phyloP scores from a whole-genome alignment of 1,284 basidiomycete genomes.

The Leccinum ponderosum region DNA sequence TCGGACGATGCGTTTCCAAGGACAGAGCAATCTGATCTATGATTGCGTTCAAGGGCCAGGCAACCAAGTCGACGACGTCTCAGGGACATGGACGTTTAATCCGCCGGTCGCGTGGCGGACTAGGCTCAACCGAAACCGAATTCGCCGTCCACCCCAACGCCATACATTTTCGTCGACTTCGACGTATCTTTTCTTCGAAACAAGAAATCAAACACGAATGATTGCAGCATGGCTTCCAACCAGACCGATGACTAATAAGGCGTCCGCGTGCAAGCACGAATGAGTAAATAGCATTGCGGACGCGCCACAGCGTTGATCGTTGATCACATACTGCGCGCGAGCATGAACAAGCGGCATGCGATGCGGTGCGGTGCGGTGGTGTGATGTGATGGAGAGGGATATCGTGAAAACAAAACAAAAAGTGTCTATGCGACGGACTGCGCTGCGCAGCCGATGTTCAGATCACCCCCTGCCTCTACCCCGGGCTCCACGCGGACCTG shows the following conservation, averaged over 20 bases:
- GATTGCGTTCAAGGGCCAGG: neutral
- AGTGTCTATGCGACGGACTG: neutral
- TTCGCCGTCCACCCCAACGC: neutral
- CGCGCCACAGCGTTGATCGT: neutral
- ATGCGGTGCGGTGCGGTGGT: neutral
- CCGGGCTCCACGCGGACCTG: slow-evolving; percentile 30
- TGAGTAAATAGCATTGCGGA: slow-evolving; percentile 1
- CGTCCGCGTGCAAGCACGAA: slow-evolving; percentile 1
- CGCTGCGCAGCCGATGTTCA: neutral
- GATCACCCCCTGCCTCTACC: slow-evolving; percentile 35
- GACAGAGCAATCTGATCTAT: slow-evolving; percentile 1
- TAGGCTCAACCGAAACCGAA: neutral
- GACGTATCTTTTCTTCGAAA: neutral
- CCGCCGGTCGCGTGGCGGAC: neutral
- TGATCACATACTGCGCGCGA: neutral
- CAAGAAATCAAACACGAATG: neutral
- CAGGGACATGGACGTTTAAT: neutral
- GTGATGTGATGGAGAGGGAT: slow-evolving; percentile 9
- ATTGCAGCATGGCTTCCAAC: neutral
- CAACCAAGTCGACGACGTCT: neutral
- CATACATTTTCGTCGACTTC: neutral
- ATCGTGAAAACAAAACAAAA: slow-evolving; percentile 3
- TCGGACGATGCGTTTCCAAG: slow-evolving; percentile 4
- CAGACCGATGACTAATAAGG: neutral
- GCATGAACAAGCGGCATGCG: neutral